phyloP scores from a whole-genome alignment of 495 filamentous ascomycete species.

The Neurospora sp. region DNA sequence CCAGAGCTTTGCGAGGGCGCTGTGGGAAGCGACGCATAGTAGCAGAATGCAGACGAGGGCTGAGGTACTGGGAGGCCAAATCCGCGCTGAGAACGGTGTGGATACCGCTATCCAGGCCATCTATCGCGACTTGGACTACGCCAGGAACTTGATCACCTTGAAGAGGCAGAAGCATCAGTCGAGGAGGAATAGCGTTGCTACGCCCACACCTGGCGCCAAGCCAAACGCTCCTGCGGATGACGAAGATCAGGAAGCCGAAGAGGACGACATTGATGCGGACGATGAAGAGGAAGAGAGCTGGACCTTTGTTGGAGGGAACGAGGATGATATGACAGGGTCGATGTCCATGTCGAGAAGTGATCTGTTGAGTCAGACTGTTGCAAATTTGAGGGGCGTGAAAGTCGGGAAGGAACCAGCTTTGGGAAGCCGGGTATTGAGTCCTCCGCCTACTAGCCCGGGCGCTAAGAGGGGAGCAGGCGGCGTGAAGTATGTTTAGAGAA shows the following conservation, averaged over 20 bases:
- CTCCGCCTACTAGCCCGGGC: neutral
- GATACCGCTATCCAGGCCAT: constrained; percentile 82
- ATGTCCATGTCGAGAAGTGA: neutral
- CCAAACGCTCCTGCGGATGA: neutral
- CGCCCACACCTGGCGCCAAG: neutral
- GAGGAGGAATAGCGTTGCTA: constrained; percentile 34
- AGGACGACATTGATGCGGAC: constrained; percentile 7
- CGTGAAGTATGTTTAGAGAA: neutral
- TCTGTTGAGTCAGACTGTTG: constrained; percentile 4
- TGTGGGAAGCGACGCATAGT: constrained; percentile 88
- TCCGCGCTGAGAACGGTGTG: constrained; percentile 86
- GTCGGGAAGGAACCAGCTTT: neutral
- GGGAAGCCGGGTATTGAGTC: neutral
- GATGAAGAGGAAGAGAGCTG: constrained; percentile 38
- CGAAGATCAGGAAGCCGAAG: constrained; percentile 16
- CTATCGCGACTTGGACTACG: constrained; percentile 93
- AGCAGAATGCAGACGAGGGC: constrained; percentile 87
- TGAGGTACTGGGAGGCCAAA: constrained; percentile 67
- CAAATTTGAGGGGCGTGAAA: constrained; percentile 9
- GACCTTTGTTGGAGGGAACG: constrained; percentile 37
- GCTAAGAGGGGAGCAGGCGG: neutral
- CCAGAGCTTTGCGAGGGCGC: constrained; percentile 64
- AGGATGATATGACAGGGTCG: neutral
- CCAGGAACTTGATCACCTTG: constrained; percentile 69
- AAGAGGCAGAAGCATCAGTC: constrained; percentile 38